Percentiles rank a stretch among this genome's conserved stretches.
Conservation (phyloP, 192 early-diverging fungal genomes). For the Spizellomyces punctatus region DNA sequence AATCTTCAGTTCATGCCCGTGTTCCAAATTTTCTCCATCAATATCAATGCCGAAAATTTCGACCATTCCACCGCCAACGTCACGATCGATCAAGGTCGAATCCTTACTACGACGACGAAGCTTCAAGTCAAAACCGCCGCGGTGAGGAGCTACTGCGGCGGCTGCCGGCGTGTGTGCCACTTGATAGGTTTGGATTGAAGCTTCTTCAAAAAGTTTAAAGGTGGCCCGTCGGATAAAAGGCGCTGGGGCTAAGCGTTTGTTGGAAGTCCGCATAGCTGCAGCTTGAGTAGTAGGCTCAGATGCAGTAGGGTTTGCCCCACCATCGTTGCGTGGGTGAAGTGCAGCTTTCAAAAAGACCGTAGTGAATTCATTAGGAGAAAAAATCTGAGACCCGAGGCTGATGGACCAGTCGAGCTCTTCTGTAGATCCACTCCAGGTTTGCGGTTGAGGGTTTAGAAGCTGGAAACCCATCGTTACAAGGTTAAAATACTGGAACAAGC, state of each 20-base stretch:
- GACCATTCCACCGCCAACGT: slow-evolving; percentile 19
- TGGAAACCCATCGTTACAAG: background rate
- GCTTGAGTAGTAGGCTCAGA: slow-evolving; percentile 19
- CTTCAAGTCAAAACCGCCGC: slow-evolving; percentile 23
- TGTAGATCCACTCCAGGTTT: slow-evolving; percentile 24
- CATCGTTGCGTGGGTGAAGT: slow-evolving; percentile 15
- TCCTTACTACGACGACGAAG: slow-evolving; percentile 15
- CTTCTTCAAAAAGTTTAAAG: slow-evolving; percentile 24
- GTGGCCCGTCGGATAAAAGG: slow-evolving; percentile 26
- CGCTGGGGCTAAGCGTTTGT: slow-evolving; percentile 1
- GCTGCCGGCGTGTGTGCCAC: slow-evolving; percentile 15
- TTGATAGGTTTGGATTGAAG: slow-evolving; percentile 10
- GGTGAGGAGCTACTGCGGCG: background rate
- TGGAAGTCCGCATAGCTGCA: slow-evolving; percentile 3
- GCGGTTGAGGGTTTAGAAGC: slow-evolving; percentile 21
- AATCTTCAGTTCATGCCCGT: slow-evolving; percentile 26
- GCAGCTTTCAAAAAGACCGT: slow-evolving; percentile 8
- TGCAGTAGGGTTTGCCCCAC: slow-evolving; percentile 9
- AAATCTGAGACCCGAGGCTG: slow-evolving; percentile 6
- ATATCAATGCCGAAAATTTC: slow-evolving; percentile 24
- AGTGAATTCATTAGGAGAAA: slow-evolving; percentile 18
- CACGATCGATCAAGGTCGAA: slow-evolving; percentile 8
- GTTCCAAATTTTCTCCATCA: slow-evolving; percentile 26
- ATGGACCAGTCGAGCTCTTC: slow-evolving; percentile 33
- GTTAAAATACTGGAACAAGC: background rate